Base-by-base conservation (phyloP, 176 grass and related monocot genomes). In the Rhynchospora tenuis region DNA sequence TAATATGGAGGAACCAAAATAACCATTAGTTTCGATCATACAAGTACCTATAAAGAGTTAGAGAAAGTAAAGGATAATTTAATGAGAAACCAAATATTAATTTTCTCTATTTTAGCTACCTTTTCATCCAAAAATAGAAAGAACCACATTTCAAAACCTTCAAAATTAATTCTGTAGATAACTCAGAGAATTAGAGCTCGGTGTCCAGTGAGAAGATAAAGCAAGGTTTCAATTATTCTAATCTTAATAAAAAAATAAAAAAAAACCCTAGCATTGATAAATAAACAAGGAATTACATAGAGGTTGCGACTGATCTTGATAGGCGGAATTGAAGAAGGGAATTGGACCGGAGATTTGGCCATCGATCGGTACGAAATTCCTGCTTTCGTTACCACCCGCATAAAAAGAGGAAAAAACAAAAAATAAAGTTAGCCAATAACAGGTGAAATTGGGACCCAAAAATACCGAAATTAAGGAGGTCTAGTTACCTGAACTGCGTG, bases 321-420 rank as follows among this genome's bases (percentile, higher is more conserved):
- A 96, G 59, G 83, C 55, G 2, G 76, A 77, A 88, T 86, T 93
- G 89, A 96, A 99, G 86, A 91, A 91, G 63, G 90, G 54, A 23
- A 89, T 79, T 5, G 91, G 97, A 44, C 89, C 88, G 76, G 88
- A 87, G 83, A 91, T 90, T 90, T 99, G 93, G 43, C 93, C 93
- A 87, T 96, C 93, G 59, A 92, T 88, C 28, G 91, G 93, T 59
- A 92, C 93, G 38, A 92, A 83, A 76, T 93, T 96, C 83, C 97
- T 99, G 93, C 64, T 20, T 71, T 6, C 67, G 42, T 45, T 22
- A 15, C 67, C 3, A 50, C 56, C 79, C 15, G 22, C 52, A 9
- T 27, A 47, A 80, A 51, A 91, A 75, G 56, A 44, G 7, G 46
- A 82, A 48, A 50, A 50, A 72, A 77, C 38, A 31, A 54, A 51